phyloP scores from a whole-genome alignment of 257 asterid species.

The Nicotiana knightiana region DNA sequence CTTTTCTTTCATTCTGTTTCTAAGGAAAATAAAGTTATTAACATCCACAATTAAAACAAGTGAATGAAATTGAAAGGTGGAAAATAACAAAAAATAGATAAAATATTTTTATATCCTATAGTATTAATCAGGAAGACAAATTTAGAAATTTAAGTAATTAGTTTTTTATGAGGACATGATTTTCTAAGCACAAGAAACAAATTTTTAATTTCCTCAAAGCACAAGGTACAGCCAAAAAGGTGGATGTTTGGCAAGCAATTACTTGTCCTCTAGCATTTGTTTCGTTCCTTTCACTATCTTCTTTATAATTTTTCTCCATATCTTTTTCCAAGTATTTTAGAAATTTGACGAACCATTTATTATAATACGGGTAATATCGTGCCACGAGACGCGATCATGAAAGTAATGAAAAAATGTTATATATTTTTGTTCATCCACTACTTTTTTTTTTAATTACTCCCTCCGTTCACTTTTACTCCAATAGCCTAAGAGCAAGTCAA shows the following conservation, averaged over 20 bases:
- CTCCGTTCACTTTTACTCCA: no score
- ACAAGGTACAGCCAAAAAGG: neutral
- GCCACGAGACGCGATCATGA: no score
- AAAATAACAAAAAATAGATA: neutral
- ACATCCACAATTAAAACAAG: neutral
- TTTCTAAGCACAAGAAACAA: constrained; percentile 8
- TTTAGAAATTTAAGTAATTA: neutral
- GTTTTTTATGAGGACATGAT: neutral
- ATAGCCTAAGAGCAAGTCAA: no score
- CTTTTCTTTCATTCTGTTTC: neutral
- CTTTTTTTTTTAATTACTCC: no score
- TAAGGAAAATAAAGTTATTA: neutral
- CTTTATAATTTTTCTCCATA: neutral
- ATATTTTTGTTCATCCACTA: no score
- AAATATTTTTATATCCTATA: neutral
- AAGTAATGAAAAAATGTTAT: no score
- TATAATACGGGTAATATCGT: no score
- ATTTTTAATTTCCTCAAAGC: neutral
- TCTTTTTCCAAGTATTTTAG: neutral
- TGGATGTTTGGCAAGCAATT: neutral
- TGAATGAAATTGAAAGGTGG: neutral
- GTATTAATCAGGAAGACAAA: neutral
- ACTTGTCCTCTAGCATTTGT: constrained; percentile 7
- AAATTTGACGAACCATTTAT: no score
- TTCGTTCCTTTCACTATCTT: neutral